These are phyloP conservation scores for Venturiaceae sp. DNA, from an alignment of 2,329 filamentous ascomycete genomes.

Conservation along the genomic window DNA sequence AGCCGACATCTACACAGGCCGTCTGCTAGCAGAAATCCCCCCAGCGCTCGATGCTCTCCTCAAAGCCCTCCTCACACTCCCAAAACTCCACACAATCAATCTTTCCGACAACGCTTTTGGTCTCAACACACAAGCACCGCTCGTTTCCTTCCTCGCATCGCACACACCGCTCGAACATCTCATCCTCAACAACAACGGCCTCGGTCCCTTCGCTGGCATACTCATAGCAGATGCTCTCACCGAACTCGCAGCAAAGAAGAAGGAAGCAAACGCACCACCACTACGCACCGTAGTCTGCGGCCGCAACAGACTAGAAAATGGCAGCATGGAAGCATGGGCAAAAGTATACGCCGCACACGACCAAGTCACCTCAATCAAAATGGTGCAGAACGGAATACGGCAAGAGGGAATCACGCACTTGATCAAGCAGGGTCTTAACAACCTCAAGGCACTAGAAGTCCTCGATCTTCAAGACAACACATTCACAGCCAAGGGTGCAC, in stretches of 20 bases:
- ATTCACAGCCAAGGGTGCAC: slow-evolving; percentile 74
- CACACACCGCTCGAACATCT: slow-evolving; percentile 89
- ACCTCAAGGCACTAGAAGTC: slow-evolving; percentile 57
- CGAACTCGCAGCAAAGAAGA: slow-evolving; percentile 75
- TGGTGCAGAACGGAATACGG: slow-evolving; percentile 97
- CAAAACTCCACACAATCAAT: slow-evolving; percentile 82
- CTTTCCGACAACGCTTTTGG: slow-evolving; percentile 98
- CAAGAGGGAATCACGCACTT: slow-evolving; percentile 83
- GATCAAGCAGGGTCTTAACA: slow-evolving; percentile 65
- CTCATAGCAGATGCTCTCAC: slow-evolving; percentile 82
- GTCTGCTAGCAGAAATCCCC: slow-evolving; percentile 88
- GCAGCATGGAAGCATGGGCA: slow-evolving; percentile 93
- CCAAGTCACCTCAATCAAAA: slow-evolving; percentile 78
- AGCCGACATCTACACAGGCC: slow-evolving; percentile 94
- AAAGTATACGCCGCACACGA: slow-evolving; percentile 72
- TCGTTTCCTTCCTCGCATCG: slow-evolving; percentile 81
- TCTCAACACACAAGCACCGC: slow-evolving; percentile 83
- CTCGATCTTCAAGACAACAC: slow-evolving; percentile 97
- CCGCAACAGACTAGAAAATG: slow-evolving; percentile 89
- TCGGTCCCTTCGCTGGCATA: slow-evolving; percentile 84
- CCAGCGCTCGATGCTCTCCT: slow-evolving; percentile 78
- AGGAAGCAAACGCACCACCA: slow-evolving; percentile 65
- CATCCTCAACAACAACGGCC: slow-evolving; percentile 95
- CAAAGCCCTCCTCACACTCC: slow-evolving; percentile 75
- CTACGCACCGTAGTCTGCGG: slow-evolving; percentile 97